Evolutionary conservation across 164 flowering plant genomes (phyloP).

Genomic region (Magnolia officinalis): DNA sequence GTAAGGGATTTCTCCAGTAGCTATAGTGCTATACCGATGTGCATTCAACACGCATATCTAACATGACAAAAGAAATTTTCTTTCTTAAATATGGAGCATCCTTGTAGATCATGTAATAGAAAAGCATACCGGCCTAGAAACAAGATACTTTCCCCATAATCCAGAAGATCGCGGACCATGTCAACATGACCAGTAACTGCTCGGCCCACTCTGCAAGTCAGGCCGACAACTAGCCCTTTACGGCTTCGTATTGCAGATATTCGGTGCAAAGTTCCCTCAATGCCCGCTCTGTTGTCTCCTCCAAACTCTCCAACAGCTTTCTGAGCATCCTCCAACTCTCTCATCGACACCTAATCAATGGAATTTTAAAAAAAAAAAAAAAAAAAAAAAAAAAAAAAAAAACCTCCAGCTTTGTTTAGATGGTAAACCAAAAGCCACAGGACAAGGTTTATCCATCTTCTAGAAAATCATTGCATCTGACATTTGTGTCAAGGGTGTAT

Average conservation of each 20-base stretch:
- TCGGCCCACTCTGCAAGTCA: constrained; percentile 76
- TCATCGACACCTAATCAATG: constrained; percentile 44
- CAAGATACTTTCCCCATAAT: constrained; percentile 62
- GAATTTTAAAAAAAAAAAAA: not conserved
- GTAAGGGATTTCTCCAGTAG: not conserved
- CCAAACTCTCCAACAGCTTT: constrained; percentile 68
- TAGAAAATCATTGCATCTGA: not conserved
- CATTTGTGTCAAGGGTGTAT: not conserved
- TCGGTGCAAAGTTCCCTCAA: constrained; percentile 70
- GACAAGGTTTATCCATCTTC: not conserved
- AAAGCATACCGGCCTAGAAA: constrained; percentile 58
- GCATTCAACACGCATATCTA: not conserved
- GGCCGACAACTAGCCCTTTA: constrained; percentile 53
- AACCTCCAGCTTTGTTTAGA: not conserved
- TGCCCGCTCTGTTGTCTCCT: constrained; percentile 71
- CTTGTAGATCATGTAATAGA: not conserved
- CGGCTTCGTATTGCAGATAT: constrained; percentile 72
- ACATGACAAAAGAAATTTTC: not conserved
- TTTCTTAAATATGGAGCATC: not conserved
- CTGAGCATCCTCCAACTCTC: constrained; percentile 64
- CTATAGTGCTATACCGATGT: not conserved
- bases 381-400: not conserved
- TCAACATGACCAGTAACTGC: constrained; percentile 63
- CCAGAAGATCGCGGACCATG: constrained; percentile 68
- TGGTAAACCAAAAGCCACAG: not conserved